Base-by-base conservation (phyloP, 2,329 filamentous ascomycete species). In the Amesomyces nigricolor region DNA sequence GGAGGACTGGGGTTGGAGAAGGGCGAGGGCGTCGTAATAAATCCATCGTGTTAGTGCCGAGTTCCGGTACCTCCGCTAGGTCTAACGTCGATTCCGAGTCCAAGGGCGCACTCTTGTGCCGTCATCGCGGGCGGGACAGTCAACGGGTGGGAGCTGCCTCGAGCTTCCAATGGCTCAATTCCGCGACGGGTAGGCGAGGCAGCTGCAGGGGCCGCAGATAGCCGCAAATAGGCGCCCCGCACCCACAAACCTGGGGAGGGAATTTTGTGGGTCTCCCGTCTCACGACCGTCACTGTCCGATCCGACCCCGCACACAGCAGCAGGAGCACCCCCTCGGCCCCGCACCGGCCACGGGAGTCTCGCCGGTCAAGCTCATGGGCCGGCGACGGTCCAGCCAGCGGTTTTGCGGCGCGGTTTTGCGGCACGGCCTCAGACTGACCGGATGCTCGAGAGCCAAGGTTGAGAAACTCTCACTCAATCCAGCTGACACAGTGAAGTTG, bases 161-260 rank as follows among this genome's bases (percentile, higher is more conserved):
- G 47, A 56, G 42, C 56, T 49, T 55, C 17, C 45, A 47, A 26
- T 26, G 22, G 22, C 22, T 4, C 22, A 62, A 58, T 61, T 61
- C 61, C 57, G 57, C 49, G 37, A 30, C 49, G 51, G 40, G n/a
- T 17, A 32, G 40, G 44, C 13, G 5, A 14, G 40, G 49, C 43
- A 39, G 32, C 17, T 11, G 5, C 42, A 13, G 51, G 37, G 49
- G 52, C 62, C 62, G 62, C 56, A 48, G 46, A 37, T 62, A 64
- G 58, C 62, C 62, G 62, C 46, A 26, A 14, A 26, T 61, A 60
- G 44, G 60, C 58, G 62, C 10, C 43, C 40, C 14, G n/a, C 47
- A 30, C 37, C 19, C 44, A 30, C 30, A 29, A 11, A 11, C 47
- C 17, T 14, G 7, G 22, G 4, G 22, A 26, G 22, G 22, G 22